phyloP scores from a whole-genome alignment of 495 filamentous ascomycete genomes.

The Neurospora pannonica region DNA sequence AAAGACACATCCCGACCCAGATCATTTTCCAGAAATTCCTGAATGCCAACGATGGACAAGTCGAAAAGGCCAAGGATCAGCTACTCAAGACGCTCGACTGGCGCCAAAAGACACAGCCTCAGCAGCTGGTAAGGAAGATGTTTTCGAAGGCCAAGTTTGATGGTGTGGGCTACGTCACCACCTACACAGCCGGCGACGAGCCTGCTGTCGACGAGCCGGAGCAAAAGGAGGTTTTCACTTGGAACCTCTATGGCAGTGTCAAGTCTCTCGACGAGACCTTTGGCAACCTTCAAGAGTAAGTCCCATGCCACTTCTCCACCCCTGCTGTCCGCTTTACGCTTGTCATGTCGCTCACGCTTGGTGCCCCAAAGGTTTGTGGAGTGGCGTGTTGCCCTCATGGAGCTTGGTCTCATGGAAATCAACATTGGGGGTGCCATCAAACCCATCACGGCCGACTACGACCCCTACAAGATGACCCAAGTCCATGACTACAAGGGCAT shows the following conservation, averaged over 20 bases:
- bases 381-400: constrained; percentile 84
- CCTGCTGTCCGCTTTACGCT: neutral
- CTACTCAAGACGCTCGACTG: constrained; percentile 69
- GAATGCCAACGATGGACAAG: constrained; percentile 71
- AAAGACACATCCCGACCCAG: constrained; percentile 56
- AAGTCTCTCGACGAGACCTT: constrained; percentile 65
- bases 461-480: constrained; percentile 82
- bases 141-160: constrained; percentile 47
- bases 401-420: constrained; percentile 62
- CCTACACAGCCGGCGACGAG: constrained; percentile 20
- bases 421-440: constrained; percentile 53
- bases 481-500: constrained; percentile 84
- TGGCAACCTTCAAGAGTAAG: constrained; percentile 66
- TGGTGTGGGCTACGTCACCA: constrained; percentile 46
- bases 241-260: constrained; percentile 80
- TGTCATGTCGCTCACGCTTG: constrained; percentile 8
- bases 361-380: constrained; percentile 55
- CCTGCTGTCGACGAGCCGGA: constrained; percentile 25
- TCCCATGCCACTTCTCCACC: constrained; percentile 6
- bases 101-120: constrained; percentile 53
- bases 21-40: constrained; percentile 86
- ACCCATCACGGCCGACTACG: constrained; percentile 65
- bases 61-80: constrained; percentile 62
- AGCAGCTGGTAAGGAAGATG: constrained; percentile 36
- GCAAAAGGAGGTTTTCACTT: constrained; percentile 53